Evolutionary conservation across 129 eudicot species (phyloP).

Genomic region (Escallonia herrerae): DNA sequence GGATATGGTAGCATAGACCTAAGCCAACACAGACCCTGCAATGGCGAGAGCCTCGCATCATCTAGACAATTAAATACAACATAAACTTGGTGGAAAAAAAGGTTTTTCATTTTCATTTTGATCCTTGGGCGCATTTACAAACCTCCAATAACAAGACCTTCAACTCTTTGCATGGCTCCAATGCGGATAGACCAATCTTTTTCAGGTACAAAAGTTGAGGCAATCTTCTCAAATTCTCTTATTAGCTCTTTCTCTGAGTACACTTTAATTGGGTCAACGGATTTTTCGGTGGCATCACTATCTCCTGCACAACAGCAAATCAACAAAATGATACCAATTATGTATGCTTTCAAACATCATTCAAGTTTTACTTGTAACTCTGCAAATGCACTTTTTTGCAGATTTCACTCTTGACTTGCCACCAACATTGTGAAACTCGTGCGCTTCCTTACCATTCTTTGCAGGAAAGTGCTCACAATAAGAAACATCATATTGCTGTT

Average conservation of each 20-base stretch:
- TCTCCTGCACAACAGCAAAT: slow-evolving; percentile 50
- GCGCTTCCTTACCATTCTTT: too few species aligned
- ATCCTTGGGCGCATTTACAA: background rate
- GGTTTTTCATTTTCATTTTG: too few species aligned
- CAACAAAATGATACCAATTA: background rate
- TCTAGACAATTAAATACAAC: too few species aligned
- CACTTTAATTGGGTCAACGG: slow-evolving; percentile 85
- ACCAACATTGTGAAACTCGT: too few species aligned
- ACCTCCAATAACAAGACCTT: slow-evolving; percentile 97
- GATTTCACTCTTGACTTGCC: too few species aligned
- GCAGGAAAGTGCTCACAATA: too few species aligned
- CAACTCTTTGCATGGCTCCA: slow-evolving; percentile 96
- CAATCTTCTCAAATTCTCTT: slow-evolving; percentile 87
- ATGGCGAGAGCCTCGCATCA: too few species aligned
- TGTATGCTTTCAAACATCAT: background rate
- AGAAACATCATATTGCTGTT: too few species aligned
- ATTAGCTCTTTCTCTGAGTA: slow-evolving; percentile 91
- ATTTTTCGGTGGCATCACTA: slow-evolving; percentile 80
- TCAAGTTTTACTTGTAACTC: background rate
- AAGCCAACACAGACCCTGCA: too few species aligned
- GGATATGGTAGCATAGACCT: too few species aligned
- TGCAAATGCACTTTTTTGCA: too few species aligned
- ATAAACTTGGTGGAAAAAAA: too few species aligned
- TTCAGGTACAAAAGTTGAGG: slow-evolving; percentile 79
- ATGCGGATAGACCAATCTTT: slow-evolving; percentile 96